phyloP scores from a whole-genome alignment of 1,284 basidiomycete genomes.

The Cystobasidium pallidum region DNA sequence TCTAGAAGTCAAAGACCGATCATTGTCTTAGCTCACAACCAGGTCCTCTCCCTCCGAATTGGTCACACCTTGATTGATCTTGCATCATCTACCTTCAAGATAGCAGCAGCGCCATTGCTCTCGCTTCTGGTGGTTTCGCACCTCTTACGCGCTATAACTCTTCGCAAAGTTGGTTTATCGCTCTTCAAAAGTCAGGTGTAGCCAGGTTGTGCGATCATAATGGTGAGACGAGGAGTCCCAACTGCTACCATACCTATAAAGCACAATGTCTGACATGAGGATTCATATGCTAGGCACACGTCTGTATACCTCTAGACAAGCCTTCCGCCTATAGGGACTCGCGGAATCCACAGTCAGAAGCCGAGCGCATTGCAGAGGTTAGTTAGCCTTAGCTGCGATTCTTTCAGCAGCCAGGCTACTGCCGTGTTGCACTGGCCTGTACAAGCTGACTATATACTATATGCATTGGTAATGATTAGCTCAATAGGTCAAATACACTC shows the following conservation, averaged over 20 bases:
- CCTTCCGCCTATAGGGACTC: conserved; percentile 57
- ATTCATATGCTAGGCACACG: conserved; percentile 27
- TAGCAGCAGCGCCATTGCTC: no score
- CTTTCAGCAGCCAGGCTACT: conserved; percentile 45
- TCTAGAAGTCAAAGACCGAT: no score
- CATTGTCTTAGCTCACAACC: no score
- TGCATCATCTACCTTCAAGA: no score
- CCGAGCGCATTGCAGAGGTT: conserved; percentile 34
- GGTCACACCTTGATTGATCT: no score
- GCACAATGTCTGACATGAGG: background rate
- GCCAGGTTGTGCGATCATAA: conserved; percentile 14
- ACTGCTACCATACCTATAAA: background rate
- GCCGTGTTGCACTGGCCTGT: conserved; percentile 43
- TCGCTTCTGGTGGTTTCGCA: no score
- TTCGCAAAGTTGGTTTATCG: no score
- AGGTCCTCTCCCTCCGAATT: no score
- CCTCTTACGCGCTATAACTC: no score
- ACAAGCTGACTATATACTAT: background rate
- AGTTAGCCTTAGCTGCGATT: no score
- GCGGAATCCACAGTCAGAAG: conserved; percentile 46
- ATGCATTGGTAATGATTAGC: conserved; percentile 47
- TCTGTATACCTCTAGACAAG: conserved; percentile 46
- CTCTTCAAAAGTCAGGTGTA: background rate
- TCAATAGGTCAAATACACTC: conserved; percentile 61
- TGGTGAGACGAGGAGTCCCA: background rate